Evolutionary conservation across 73 alveolate genomes (phyloP), one percentile per base, ranked within the genome.

Genomic region (Effrenium voratum): DNA sequence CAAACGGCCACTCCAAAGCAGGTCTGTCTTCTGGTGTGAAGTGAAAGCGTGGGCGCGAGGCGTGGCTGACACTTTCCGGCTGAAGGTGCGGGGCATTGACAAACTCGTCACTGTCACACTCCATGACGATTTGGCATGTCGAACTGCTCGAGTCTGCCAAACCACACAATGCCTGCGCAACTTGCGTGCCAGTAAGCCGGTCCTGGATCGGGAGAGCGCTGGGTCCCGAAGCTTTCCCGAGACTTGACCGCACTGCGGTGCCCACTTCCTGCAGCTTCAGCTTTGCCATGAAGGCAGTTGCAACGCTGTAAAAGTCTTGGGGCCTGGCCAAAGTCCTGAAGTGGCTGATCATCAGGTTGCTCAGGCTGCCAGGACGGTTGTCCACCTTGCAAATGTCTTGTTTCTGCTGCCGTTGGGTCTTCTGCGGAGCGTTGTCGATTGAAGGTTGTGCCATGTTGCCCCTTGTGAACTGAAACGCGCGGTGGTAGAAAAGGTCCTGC

Each of bases 401-500:
- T n/a, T 79, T 79, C 40, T 12, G 40, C 66, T 8, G 1, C 30
- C 32, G 60, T 43, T 43, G 70, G 30, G 6, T 2, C 1, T 24
- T n/a, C 0, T 63, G 70, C 1, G 45, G 45, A 3, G 68, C 24
- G 4, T 63, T 24, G 1, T 43, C 59, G 30, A 46, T 19, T 10
- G 28, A 1, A 1, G 43, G 45, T 10, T 41, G 30, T 15, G 45
- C 26, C 36, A n/a, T 24, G 4, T 2, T 28, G 12, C 90, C 90
- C 2, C 60, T 3, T 2, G 45, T 15, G 45, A 79, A 79, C 90
- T 79, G 90, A 30, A 6, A 43, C 12, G 6, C 24, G 1, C 28
- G 4, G 45, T 79, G 90, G 32, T 79, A 79, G 70, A 43, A 79
- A 43, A 79, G 50, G 26, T 79, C 90, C 68, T 45, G 60, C 43